phyloP scores from a whole-genome alignment of 2,329 filamentous ascomycete genomes.

The Dothidotthia symphoricarpi region DNA sequence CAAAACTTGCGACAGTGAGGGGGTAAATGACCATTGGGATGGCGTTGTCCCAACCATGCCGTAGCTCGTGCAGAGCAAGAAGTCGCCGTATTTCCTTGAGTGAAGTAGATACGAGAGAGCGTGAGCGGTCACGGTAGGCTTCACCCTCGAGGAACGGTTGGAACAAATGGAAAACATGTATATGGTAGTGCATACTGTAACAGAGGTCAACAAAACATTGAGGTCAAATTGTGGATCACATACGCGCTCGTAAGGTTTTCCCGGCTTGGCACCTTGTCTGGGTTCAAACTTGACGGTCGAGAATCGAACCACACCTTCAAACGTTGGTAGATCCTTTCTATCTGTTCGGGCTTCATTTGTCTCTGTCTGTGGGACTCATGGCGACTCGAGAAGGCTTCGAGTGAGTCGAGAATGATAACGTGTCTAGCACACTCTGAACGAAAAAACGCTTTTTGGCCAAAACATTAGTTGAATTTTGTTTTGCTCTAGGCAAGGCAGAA shows the following conservation, averaged over 20 bases:
- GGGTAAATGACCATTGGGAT: constrained; percentile 29
- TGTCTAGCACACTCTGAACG: constrained; percentile 28
- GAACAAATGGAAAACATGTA: constrained; percentile 26
- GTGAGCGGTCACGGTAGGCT: constrained; percentile 19
- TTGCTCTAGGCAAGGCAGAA: not conserved
- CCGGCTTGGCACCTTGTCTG: constrained; percentile 20
- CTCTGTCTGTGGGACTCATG: constrained; percentile 5
- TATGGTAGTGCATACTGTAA: constrained; percentile 28
- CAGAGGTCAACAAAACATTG: constrained; percentile 7
- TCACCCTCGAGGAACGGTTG: constrained; percentile 20
- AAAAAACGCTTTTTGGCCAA: constrained; percentile 21
- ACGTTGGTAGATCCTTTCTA: constrained; percentile 22
- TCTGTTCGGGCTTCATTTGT: constrained; percentile 13
- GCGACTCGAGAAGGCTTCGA: constrained; percentile 12
- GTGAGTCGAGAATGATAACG: constrained; percentile 25
- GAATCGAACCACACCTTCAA: constrained; percentile 27
- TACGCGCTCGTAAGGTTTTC: constrained; percentile 32
- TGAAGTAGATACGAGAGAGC: constrained; percentile 13
- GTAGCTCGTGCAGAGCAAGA: constrained; percentile 24
- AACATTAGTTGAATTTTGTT: constrained; percentile 1
- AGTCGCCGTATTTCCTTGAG: constrained; percentile 25
- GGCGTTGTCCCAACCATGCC: constrained; percentile 25
- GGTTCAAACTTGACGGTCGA: constrained; percentile 15
- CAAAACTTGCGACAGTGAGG: constrained; percentile 25
- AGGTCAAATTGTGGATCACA: not conserved